Conservation (phyloP, 176 grass and related monocot species). For the Saccharum spontaneum region DNA sequence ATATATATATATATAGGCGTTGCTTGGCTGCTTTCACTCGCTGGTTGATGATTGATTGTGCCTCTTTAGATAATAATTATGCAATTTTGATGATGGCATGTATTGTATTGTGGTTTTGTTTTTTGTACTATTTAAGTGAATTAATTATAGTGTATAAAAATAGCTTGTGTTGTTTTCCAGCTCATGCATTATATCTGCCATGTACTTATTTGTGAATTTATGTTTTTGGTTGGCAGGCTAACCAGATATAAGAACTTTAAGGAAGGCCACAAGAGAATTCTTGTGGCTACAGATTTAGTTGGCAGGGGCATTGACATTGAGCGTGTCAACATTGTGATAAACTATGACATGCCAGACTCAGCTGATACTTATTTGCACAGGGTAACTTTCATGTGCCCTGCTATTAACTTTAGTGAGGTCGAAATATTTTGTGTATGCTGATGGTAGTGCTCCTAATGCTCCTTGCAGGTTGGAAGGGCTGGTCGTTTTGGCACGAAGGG, state of each 20-base stretch:
- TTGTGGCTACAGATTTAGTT: slow-evolving; percentile 94
- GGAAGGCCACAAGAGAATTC: slow-evolving; percentile 98
- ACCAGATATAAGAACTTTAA: slow-evolving; percentile 96
- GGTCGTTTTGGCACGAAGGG: slow-evolving; percentile 96
- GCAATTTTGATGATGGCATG: neutral
- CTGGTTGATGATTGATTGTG: neutral
- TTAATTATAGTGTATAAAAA: neutral
- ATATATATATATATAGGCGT: too few relatives aligned
- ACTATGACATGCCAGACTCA: slow-evolving; percentile 98
- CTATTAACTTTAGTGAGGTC: neutral
- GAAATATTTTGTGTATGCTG: slow-evolving; percentile 2
- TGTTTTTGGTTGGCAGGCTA: slow-evolving; percentile 47
- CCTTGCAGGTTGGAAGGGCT: slow-evolving; percentile 75
- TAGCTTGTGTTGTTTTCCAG: neutral
- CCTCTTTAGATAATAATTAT: neutral
- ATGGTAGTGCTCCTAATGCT: neutral
- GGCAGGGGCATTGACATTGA: slow-evolving; percentile 99
- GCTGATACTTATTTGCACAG: slow-evolving; percentile 96
- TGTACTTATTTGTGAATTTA: neutral
- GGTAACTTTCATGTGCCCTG: slow-evolving; percentile 34
- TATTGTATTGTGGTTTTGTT: neutral
- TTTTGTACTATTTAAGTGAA: neutral
- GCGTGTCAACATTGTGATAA: slow-evolving; percentile 98
- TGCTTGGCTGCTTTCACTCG: neutral
- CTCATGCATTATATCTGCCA: neutral